A percentile compares a stretch with the other conserved stretches of the same genome.
phyloP scores from a whole-genome alignment of 345 rosid genomes.

The Cardamine resedifolia region DNA sequence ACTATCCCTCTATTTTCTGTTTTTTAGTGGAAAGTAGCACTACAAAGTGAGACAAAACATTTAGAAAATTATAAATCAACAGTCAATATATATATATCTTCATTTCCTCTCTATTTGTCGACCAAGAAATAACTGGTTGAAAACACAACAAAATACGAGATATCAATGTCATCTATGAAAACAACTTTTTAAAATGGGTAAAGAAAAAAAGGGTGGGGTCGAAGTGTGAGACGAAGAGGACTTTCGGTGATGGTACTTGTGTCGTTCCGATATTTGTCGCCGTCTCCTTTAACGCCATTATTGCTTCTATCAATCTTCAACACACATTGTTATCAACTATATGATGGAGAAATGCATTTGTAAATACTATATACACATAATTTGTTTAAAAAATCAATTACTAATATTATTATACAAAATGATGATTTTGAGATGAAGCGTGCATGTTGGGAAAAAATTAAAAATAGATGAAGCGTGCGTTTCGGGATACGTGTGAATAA shows the following conservation, averaged over 20 bases:
- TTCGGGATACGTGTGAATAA: conserved; percentile 37
- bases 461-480: conserved; percentile 42
- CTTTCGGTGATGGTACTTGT: conserved; percentile 40
- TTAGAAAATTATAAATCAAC: conserved; percentile 8
- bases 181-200: not conserved
- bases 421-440: conserved; percentile 33
- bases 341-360: conserved; percentile 20
- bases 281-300: conserved; percentile 19
- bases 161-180: not conserved
- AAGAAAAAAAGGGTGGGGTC: conserved; percentile 14
- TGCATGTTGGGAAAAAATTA: conserved; percentile 39
- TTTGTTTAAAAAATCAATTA: not conserved
- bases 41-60: conserved; percentile 12
- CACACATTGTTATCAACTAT: not conserved
- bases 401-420: conserved; percentile 20
- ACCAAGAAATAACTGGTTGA: not conserved
- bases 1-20: not conserved
- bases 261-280: conserved; percentile 24
- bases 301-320: not conserved
- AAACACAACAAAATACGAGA: not conserved
- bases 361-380: not conserved
- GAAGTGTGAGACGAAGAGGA: conserved; percentile 16
- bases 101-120: conserved; percentile 3
- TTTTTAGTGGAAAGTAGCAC: conserved; percentile 8
- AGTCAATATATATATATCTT: not conserved